These are phyloP conservation scores for Afroboletus lepidellus DNA, from an alignment of 1,284 basidiomycete species.

Conservation along the genomic window DNA sequence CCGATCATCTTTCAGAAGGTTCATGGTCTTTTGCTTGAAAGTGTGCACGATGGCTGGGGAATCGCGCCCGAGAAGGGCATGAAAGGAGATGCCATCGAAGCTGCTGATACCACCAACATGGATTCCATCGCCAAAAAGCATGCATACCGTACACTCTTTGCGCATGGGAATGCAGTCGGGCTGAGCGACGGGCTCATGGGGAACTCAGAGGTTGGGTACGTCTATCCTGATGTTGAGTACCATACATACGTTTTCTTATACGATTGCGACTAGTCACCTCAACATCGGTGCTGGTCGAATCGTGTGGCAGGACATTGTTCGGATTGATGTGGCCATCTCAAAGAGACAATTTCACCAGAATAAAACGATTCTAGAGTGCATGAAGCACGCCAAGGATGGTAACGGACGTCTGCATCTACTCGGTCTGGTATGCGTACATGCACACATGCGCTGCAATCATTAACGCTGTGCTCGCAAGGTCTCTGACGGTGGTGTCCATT, in stretches of 20 bases:
- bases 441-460: neutral
- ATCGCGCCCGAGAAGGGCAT: constrained; percentile 62
- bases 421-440: constrained; percentile 61
- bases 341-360: constrained; percentile 85
- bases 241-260: neutral
- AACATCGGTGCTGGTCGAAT: constrained; percentile 91
- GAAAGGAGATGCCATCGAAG: constrained; percentile 85
- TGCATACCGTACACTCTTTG: constrained; percentile 69
- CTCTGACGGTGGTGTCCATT: constrained; percentile 94
- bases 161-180: constrained; percentile 85
- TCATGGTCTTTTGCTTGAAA: constrained; percentile 30
- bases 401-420: constrained; percentile 82
- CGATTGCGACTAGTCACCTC: constrained; percentile 58
- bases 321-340: constrained; percentile 87
- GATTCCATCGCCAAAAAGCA: constrained; percentile 80
- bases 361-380: constrained; percentile 65
- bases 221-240: constrained; percentile 6
- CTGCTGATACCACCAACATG: constrained; percentile 83
- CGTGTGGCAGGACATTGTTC: constrained; percentile 94
- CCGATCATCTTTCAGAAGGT: neutral
- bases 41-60: constrained; percentile 95
- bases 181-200: constrained; percentile 92
- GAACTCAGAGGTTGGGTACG: constrained; percentile 91
- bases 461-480: constrained; percentile 43
- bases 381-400: constrained; percentile 75